phyloP scores from a whole-genome alignment of 75 land plant species.

The Chamaecyparis obtusa region DNA sequence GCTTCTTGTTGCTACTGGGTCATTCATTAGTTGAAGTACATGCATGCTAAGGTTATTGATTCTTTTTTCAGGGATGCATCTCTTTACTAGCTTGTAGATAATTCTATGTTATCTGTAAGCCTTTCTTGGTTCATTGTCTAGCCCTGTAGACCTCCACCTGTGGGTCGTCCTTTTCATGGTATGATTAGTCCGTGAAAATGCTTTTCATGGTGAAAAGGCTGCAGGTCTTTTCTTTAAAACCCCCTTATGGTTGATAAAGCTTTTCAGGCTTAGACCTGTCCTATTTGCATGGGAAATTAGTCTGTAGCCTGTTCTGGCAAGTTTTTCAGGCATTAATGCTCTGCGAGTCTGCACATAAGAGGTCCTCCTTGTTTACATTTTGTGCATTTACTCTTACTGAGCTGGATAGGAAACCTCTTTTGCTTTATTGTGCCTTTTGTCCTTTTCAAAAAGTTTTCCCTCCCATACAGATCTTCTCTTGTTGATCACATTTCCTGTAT shows the following conservation, averaged over 20 bases:
- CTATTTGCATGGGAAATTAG: neutral
- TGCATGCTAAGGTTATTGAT: neutral
- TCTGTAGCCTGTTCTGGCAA: too few relatives aligned
- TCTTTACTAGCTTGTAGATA: neutral
- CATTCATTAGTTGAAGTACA: neutral
- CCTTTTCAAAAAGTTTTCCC: neutral
- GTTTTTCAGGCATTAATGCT: too few relatives aligned
- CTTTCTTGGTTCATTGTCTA: neutral
- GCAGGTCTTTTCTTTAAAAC: neutral
- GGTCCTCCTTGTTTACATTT: neutral
- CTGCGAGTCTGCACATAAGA: neutral
- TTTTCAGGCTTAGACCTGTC: neutral
- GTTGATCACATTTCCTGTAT: neutral
- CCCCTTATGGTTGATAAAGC: neutral
- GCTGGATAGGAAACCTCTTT: neutral
- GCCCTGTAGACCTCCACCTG: neutral
- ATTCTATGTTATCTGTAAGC: neutral
- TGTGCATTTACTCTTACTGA: neutral
- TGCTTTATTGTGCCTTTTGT: neutral
- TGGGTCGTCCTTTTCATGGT: neutral
- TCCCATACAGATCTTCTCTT: neutral
- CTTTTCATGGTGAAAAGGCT: neutral
- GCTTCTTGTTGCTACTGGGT: neutral
- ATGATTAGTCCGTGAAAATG: neutral
- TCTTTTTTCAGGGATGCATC: neutral